Evolutionary conservation across 1,139 yeast genomes (phyloP).

Genomic region (Sugiyamaella grinbergsii): DNA sequence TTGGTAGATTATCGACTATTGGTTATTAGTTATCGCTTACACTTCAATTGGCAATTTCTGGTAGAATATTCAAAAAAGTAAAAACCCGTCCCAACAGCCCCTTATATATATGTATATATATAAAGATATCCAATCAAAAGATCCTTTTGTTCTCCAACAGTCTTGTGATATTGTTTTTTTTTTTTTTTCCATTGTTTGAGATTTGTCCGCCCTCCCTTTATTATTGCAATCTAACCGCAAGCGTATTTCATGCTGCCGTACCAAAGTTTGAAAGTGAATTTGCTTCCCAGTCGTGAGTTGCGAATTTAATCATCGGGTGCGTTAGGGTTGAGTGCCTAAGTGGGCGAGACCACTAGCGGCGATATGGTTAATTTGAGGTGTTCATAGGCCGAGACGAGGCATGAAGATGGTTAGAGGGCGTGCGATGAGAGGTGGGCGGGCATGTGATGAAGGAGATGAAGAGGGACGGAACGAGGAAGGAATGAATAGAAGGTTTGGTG

Average conservation of each 20-base stretch:
- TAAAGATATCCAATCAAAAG: no score
- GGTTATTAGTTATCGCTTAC: no score
- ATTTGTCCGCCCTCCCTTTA: background rate
- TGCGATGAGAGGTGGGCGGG: background rate
- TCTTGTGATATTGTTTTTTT: no score
- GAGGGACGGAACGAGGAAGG: background rate
- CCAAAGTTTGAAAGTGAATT: no score
- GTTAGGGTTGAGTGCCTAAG: conserved; percentile 7
- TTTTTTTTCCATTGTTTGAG: conserved; percentile 1
- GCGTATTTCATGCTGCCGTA: conserved; percentile 2
- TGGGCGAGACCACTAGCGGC: conserved; percentile 2
- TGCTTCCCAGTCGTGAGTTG: background rate
- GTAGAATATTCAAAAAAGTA: no score
- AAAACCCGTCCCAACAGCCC: no score
- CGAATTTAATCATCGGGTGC: background rate
- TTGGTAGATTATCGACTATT: no score
- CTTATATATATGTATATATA: no score
- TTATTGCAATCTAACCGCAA: conserved; percentile 17
- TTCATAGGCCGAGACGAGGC: background rate
- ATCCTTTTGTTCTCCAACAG: conserved; percentile 15
- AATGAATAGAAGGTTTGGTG: background rate
- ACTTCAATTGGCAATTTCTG: no score
- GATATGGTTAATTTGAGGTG: background rate
- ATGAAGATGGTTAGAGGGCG: conserved; percentile 2
- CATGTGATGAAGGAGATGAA: conserved; percentile 4